phyloP scores from a whole-genome alignment of 164 flowering plant species.

The Chimonanthus salicifolius region DNA sequence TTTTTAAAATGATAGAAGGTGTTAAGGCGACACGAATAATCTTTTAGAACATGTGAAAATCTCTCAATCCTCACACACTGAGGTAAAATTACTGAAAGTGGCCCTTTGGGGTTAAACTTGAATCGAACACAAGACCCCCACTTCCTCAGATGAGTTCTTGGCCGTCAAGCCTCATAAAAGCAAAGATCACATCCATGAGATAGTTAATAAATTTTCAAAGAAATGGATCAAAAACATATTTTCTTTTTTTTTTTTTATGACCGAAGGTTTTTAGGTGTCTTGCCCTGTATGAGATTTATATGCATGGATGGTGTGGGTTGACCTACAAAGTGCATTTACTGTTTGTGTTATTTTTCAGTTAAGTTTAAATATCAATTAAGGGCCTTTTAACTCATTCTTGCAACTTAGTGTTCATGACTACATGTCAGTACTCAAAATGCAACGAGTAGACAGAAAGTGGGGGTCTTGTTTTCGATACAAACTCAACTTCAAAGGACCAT shows the following conservation, averaged over 20 bases:
- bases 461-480: too few relatives aligned
- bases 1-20: neutral
- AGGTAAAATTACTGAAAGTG: neutral
- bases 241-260: too few relatives aligned
- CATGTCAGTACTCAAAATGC: neutral
- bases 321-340: neutral
- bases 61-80: neutral
- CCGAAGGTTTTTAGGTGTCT: neutral
- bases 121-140: neutral
- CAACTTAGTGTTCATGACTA: neutral
- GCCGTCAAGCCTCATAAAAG: too few relatives aligned
- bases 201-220: neutral
- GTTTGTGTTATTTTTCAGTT: too few relatives aligned
- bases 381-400: neutral
- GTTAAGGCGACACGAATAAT: neutral
- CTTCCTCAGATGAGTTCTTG: too few relatives aligned
- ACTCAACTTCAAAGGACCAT: too few relatives aligned
- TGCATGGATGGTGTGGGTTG: neutral
- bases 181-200: too few relatives aligned
- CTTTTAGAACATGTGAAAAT: neutral
- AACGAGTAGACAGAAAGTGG: neutral
- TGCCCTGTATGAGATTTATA: too few relatives aligned
- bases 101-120: neutral
- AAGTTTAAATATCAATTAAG: neutral
- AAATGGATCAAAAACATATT: neutral